Conservation (phyloP, 176 grass and related monocot species). For the Avena insularis region DNA sequence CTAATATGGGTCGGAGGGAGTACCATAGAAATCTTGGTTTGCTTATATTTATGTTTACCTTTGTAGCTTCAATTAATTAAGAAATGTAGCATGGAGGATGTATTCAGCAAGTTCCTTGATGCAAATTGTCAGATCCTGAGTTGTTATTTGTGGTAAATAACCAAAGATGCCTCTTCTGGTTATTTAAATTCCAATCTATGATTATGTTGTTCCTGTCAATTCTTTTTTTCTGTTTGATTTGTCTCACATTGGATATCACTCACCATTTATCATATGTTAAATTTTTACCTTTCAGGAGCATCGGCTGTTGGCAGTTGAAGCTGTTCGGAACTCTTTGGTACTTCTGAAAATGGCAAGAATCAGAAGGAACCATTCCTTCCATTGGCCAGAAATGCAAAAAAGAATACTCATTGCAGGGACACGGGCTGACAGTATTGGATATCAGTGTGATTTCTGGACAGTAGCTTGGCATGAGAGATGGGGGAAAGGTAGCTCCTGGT, state of each 20-base stretch:
- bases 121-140: no score
- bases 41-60: no score
- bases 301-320: conserved; percentile 69
- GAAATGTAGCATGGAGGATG: no score
- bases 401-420: conserved; percentile 70
- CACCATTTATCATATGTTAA: background rate
- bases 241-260: background rate
- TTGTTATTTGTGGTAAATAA: no score
- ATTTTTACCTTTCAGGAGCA: conserved; percentile 61
- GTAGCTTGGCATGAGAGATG: conserved; percentile 56
- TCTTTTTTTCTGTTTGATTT: background rate
- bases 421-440: conserved; percentile 87
- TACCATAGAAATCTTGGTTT: no score
- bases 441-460: conserved; percentile 92
- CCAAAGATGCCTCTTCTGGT: no score
- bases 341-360: conserved; percentile 89
- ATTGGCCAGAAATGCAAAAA: conserved; percentile 68
- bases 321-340: conserved; percentile 85
- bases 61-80: no score
- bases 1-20: no score
- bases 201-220: background rate
- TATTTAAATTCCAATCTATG: no score
- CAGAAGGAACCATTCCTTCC: conserved; percentile 68
- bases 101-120: no score
- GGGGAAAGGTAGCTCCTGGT: conserved; percentile 80